Evolutionary conservation across 768 basidiomycete species (phyloP).

Genomic region (Dentipellis fragilis): DNA sequence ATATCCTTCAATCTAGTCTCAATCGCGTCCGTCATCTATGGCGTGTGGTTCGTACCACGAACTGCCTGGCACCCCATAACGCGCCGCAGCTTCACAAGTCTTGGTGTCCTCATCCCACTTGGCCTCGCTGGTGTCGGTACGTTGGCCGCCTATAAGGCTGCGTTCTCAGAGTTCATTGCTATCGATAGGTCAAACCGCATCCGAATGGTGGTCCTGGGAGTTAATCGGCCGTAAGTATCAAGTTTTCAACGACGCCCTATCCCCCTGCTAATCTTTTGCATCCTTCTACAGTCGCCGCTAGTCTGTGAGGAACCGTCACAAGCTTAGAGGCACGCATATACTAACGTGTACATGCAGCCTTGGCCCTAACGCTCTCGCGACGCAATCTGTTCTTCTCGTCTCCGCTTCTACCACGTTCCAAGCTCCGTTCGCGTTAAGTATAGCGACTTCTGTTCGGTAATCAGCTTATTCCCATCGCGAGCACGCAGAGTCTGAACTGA

Average conservation of each 20-base stretch:
- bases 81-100: conserved; percentile 50
- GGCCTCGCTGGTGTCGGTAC: conserved; percentile 74
- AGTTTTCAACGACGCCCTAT: background rate
- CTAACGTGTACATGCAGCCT: conserved; percentile 35
- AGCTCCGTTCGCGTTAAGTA: conserved; percentile 71
- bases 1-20: conserved; percentile 84
- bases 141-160: conserved; percentile 9
- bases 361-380: conserved; percentile 73
- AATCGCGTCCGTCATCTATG: conserved; percentile 51
- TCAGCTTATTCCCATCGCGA: conserved; percentile 2
- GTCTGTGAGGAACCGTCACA: conserved; percentile 27
- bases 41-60: conserved; percentile 44
- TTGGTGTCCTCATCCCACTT: conserved; percentile 61
- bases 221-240: conserved; percentile 43
- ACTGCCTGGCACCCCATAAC: conserved; percentile 81
- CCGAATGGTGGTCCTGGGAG: conserved; percentile 99
- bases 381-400: conserved; percentile 78
- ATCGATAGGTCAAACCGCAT: conserved; percentile 57
- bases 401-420: conserved; percentile 74
- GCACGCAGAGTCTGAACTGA: background rate
- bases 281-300: conserved; percentile 35
- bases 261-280: background rate
- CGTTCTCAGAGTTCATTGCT: background rate
- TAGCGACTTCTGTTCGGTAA: conserved; percentile 81
- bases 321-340: background rate